A percentile compares a stretch with the other conserved stretches of the same genome.
Evolutionary conservation across 2,329 filamentous ascomycete species (phyloP).

Genomic region (Kalaharituber pfeilii): DNA sequence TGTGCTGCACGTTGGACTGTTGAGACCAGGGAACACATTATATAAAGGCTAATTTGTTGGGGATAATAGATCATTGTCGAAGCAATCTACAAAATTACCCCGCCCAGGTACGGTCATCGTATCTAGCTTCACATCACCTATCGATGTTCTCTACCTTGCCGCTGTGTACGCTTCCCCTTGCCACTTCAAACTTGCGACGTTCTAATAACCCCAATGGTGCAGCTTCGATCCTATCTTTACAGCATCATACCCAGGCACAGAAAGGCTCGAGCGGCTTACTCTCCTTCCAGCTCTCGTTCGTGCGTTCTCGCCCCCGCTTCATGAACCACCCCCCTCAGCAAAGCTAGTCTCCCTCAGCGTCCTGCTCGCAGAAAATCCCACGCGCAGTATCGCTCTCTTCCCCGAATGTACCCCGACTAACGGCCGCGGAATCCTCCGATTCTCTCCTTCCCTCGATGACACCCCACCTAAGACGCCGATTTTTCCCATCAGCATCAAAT

Average conservation of each 20-base stretch:
- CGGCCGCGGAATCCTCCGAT: constrained; percentile 69
- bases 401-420: constrained; percentile 93
- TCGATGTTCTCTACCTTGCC: constrained; percentile 85
- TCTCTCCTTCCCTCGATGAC: constrained; percentile 59
- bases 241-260: constrained; percentile 56
- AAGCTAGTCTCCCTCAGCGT: constrained; percentile 43
- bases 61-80: constrained; percentile 45
- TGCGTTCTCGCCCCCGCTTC: constrained; percentile 46
- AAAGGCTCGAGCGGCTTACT: constrained; percentile 57
- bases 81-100: constrained; percentile 60
- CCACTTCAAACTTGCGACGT: no score
- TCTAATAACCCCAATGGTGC: no score
- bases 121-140: constrained; percentile 75
- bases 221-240: constrained; percentile 96
- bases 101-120: constrained; percentile 63
- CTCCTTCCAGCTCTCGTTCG: constrained; percentile 57
- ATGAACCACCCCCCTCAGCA: constrained; percentile 31
- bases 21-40: no score
- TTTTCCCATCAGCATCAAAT: constrained; percentile 79
- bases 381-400: constrained; percentile 67
- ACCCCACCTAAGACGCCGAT: constrained; percentile 53
- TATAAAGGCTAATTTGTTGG: not conserved
- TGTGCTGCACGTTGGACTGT: no score
- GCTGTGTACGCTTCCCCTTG: constrained; percentile 29
- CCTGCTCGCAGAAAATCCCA: constrained; percentile 50